These are phyloP conservation scores for Zygoascus sp. DNA, from an alignment of 1,139 yeast genomes.

Conservation along the genomic window DNA sequence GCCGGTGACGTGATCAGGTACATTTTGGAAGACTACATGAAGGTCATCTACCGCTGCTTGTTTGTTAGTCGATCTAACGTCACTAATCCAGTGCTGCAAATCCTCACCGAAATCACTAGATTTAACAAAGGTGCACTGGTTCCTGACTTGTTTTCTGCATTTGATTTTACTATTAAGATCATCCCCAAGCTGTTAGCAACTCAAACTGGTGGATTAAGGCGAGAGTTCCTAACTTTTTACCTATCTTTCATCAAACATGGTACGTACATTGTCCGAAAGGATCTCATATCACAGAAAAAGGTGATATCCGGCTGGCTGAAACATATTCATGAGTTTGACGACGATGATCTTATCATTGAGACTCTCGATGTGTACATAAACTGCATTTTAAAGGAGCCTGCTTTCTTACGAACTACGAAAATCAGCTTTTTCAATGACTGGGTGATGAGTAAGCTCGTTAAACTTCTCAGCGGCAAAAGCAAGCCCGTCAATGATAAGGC, in stretches of 20 bases:
- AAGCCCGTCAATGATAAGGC: slow-evolving; percentile 36
- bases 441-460: slow-evolving; percentile 55
- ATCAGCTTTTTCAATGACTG: slow-evolving; percentile 76
- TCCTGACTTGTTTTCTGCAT: slow-evolving; percentile 55
- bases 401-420: slow-evolving; percentile 65
- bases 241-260: slow-evolving; percentile 47
- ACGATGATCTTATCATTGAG: slow-evolving; percentile 40
- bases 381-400: slow-evolving; percentile 53
- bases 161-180: slow-evolving; percentile 62
- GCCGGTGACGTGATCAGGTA: slow-evolving; percentile 44
- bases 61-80: slow-evolving; percentile 53
- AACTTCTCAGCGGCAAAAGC: slow-evolving; percentile 43
- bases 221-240: slow-evolving; percentile 59
- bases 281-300: slow-evolving; percentile 52
- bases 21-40: slow-evolving; percentile 52
- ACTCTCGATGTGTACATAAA: slow-evolving; percentile 48
- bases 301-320: slow-evolving; percentile 67
- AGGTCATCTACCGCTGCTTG: slow-evolving; percentile 65
- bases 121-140: slow-evolving; percentile 49
- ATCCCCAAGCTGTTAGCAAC: slow-evolving; percentile 62
- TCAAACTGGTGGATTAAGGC: slow-evolving; percentile 50
- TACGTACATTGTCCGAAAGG: slow-evolving; percentile 55
- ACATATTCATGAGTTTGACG: slow-evolving; percentile 52
- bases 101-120: slow-evolving; percentile 50
- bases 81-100: slow-evolving; percentile 56